These are phyloP conservation scores for Coprinellus micaceus DNA, from an alignment of 768 basidiomycete genomes.

Conservation along the genomic window DNA sequence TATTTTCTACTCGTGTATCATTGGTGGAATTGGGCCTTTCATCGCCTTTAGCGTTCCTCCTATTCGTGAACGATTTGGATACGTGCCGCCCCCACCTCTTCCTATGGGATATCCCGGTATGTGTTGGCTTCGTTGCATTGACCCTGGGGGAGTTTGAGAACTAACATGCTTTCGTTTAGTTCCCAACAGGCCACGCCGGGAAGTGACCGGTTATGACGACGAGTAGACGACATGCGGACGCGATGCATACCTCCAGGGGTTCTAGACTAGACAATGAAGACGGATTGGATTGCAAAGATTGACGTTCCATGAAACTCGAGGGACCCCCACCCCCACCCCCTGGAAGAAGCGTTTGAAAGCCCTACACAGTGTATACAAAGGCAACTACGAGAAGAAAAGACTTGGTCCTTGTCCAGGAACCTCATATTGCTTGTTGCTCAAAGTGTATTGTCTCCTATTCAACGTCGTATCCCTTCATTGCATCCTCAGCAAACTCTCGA, in stretches of 20 bases:
- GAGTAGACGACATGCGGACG: constrained; percentile 19
- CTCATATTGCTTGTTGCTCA: background rate
- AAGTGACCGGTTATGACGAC: constrained; percentile 76
- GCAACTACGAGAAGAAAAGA: no score
- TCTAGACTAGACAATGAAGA: background rate
- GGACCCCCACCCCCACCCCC: no score
- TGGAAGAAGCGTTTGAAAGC: no score
- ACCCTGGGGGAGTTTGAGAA: background rate
- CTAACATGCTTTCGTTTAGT: constrained; percentile 36
- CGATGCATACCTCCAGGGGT: background rate
- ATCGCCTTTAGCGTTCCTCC: constrained; percentile 76
- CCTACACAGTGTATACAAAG: no score
- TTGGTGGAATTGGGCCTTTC: constrained; percentile 74
- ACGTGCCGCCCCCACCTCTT: constrained; percentile 59
- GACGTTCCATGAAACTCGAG: no score
- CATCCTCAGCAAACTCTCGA: background rate
- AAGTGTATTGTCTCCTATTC: background rate
- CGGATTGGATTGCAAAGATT: no score
- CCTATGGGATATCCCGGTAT: constrained; percentile 79
- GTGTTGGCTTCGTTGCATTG: constrained; percentile 24
- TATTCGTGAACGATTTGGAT: constrained; percentile 71
- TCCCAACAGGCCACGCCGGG: constrained; percentile 65
- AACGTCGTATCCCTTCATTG: background rate
- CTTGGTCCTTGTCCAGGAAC: no score
- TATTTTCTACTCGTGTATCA: constrained; percentile 79